These are phyloP conservation scores for Diddensiella santjacobensis DNA, from an alignment of 805 yeast genomes.

Conservation along the genomic window DNA sequence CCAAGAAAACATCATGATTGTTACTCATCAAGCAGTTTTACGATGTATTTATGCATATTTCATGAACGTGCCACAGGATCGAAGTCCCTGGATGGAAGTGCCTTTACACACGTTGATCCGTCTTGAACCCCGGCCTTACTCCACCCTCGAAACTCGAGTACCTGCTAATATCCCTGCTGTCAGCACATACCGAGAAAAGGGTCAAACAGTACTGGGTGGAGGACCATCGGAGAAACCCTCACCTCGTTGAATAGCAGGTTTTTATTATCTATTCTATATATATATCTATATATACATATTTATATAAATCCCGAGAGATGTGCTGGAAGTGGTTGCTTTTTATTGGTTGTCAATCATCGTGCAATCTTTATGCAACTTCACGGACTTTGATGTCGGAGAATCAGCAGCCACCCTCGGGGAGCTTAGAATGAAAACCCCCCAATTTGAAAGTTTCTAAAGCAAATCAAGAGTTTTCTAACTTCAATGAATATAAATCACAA, in stretches of 20 bases:
- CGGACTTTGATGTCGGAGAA: too few relatives aligned
- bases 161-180: constrained; percentile 98
- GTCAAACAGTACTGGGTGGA: constrained; percentile 36
- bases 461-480: too few relatives aligned
- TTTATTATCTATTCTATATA: too few relatives aligned
- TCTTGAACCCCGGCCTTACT: constrained; percentile 92
- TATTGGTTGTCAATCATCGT: too few relatives aligned
- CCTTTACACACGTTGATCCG: constrained; percentile 94
- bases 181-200: constrained; percentile 92
- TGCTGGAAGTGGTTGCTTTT: too few relatives aligned
- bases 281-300: too few relatives aligned
- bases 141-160: constrained; percentile 80
- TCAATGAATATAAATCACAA: too few relatives aligned
- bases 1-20: constrained; percentile 91
- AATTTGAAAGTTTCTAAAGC: too few relatives aligned
- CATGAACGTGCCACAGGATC: constrained; percentile 97
- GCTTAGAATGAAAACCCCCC: too few relatives aligned
- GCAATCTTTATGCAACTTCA: too few relatives aligned
- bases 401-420: too few relatives aligned
- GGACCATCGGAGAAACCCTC: not conserved
- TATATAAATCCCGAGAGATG: too few relatives aligned
- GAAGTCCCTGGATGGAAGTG: constrained; percentile 98
- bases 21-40: constrained; percentile 96
- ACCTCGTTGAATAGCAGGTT: not conserved
- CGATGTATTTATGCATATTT: constrained; percentile 96